Evolutionary conservation across 1,284 basidiomycete genomes (phyloP).

Genomic region (Bjerkandera adusta): DNA sequence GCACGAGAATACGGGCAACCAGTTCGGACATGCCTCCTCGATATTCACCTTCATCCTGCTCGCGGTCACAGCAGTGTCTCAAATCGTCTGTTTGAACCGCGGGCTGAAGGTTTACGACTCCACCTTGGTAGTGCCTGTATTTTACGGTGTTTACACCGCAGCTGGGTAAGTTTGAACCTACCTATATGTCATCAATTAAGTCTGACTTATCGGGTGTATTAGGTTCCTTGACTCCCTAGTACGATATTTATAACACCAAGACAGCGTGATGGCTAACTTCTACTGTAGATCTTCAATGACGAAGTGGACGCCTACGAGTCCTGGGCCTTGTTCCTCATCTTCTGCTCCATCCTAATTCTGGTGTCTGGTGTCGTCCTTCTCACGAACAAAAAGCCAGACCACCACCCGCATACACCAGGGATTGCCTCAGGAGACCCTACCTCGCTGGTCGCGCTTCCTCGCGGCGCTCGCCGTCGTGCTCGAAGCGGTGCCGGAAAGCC

Average conservation of each 20-base stretch:
- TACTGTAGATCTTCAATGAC: constrained; percentile 66
- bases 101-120: constrained; percentile 81
- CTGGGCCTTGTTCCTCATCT: constrained; percentile 87
- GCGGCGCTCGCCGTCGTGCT: constrained; percentile 14
- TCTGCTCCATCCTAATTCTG: constrained; percentile 79
- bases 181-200: background rate
- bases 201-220: constrained; percentile 7
- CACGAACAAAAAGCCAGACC: constrained; percentile 81
- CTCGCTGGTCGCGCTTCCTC: constrained; percentile 12
- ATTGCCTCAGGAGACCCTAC: constrained; percentile 14
- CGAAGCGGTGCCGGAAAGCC: constrained; percentile 17
- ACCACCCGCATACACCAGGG: constrained; percentile 21
- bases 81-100: constrained; percentile 89
- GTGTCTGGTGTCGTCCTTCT: constrained; percentile 85
- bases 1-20: constrained; percentile 78
- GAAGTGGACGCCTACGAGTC: constrained; percentile 79
- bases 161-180: constrained; percentile 43
- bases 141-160: constrained; percentile 69
- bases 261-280: constrained; percentile 7
- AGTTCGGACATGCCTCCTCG: constrained; percentile 78
- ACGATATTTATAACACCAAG: constrained; percentile 21
- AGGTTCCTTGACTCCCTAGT: constrained; percentile 70
- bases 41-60: constrained; percentile 85
- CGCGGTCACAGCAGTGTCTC: constrained; percentile 76
- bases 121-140: constrained; percentile 72